Conservation (phyloP, 2,329 filamentous ascomycete genomes). For the Fusarium nelsonii region DNA sequence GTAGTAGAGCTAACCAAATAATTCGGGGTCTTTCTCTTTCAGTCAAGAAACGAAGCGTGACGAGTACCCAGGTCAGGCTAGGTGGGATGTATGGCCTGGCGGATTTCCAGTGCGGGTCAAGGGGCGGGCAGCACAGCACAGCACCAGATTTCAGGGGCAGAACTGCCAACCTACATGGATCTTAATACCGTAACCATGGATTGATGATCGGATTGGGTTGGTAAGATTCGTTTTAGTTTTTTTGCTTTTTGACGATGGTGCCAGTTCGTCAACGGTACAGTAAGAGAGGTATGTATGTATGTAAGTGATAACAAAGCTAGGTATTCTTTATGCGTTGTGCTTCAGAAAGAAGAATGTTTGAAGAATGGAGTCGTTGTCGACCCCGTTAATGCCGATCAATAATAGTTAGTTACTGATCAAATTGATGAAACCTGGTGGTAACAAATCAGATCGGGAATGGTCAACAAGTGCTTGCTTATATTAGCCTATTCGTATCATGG, state of each 20-base stretch:
- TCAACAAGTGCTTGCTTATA: slow-evolving; percentile 15
- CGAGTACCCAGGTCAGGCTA: neutral
- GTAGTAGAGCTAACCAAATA: slow-evolving; percentile 29
- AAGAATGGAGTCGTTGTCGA: slow-evolving; percentile 12
- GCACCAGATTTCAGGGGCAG: slow-evolving; percentile 46
- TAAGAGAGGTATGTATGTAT: neutral
- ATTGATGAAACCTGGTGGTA: slow-evolving; percentile 18
- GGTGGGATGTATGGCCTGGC: slow-evolving; percentile 12
- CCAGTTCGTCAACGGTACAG: neutral
- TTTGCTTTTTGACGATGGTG: neutral
- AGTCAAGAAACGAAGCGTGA: slow-evolving; percentile 16
- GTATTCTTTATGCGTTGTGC: neutral
- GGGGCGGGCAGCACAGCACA: slow-evolving; percentile 32
- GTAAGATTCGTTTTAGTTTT: neutral
- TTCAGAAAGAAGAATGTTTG: neutral
- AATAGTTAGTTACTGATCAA: neutral
- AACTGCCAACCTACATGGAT: slow-evolving; percentile 36
- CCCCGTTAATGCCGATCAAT: slow-evolving; percentile 18
- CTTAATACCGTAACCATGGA: slow-evolving; percentile 13
- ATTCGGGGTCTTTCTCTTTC: slow-evolving; percentile 42
- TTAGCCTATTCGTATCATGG: slow-evolving; percentile 8
- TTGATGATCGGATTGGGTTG: slow-evolving; percentile 8
- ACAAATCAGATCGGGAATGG: slow-evolving; percentile 17
- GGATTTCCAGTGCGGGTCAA: slow-evolving; percentile 38
- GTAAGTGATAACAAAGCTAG: too few species aligned